These are phyloP conservation scores for Colletotrichum eremochloae DNA, from an alignment of 2,329 filamentous ascomycete genomes.

Conservation along the genomic window DNA sequence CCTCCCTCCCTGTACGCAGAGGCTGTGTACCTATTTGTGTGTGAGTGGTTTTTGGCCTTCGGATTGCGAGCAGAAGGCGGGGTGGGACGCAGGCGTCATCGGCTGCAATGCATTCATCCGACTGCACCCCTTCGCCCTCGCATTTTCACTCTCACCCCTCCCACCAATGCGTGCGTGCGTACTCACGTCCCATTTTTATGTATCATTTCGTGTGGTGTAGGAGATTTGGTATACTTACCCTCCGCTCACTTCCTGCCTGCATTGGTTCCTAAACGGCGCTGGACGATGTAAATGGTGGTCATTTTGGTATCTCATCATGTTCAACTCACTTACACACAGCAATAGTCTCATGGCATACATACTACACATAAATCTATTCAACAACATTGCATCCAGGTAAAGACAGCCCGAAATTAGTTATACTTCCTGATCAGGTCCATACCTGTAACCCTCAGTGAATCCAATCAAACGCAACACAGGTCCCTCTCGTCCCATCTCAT, in stretches of 20 bases:
- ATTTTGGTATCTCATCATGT: neutral
- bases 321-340: neutral
- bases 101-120: constrained; percentile 28
- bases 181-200: neutral
- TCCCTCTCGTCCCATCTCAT: constrained; percentile 36
- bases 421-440: neutral
- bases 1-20: neutral
- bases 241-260: neutral
- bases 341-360: neutral
- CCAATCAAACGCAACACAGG: constrained; percentile 25
- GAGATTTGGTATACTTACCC: no score
- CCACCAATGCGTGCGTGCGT: neutral
- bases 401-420: neutral
- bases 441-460: neutral
- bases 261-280: neutral
- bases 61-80: constrained; percentile 10
- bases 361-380: neutral
- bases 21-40: neutral
- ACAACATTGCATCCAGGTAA: neutral
- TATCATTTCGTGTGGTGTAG: neutral
- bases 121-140: constrained; percentile 9
- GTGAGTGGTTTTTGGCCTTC: neutral
- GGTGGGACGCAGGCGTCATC: constrained; percentile 27
- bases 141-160: constrained; percentile 10
- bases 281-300: neutral